phyloP scores from a whole-genome alignment of 352 stramenopile genomes.

The Globisporangium barbulae region DNA sequence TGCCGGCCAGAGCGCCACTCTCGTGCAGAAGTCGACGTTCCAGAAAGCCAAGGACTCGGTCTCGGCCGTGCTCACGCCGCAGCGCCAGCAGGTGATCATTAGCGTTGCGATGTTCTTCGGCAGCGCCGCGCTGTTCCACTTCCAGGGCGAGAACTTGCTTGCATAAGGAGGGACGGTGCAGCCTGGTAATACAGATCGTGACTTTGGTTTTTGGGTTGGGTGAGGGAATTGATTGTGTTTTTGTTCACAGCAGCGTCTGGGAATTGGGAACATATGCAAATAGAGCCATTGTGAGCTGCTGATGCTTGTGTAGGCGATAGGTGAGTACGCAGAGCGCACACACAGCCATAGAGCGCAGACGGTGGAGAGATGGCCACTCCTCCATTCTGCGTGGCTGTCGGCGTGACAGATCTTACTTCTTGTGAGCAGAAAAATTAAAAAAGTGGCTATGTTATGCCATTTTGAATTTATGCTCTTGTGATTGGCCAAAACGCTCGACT shows the following conservation, averaged over 20 bases:
- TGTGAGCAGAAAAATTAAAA: too few species aligned
- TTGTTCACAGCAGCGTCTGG: background rate
- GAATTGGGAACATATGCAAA: background rate
- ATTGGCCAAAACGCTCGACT: background rate
- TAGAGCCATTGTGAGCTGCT: background rate
- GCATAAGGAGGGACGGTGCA: conserved; percentile 26
- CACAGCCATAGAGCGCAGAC: too few species aligned
- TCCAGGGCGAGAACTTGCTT: conserved; percentile 81
- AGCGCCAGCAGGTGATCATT: conserved; percentile 70
- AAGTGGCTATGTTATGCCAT: too few species aligned
- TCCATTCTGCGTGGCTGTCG: too few species aligned
- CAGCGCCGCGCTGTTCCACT: conserved; percentile 76
- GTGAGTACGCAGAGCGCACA: too few species aligned
- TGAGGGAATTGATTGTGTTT: background rate
- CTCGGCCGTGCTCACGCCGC: conserved; percentile 56
- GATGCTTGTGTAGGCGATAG: background rate
- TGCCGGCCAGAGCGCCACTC: conserved; percentile 23
- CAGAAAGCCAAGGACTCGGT: conserved; percentile 64
- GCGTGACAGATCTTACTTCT: too few species aligned
- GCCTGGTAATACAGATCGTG: conserved; percentile 2
- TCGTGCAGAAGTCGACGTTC: conserved; percentile 58
- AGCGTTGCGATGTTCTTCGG: conserved; percentile 77
- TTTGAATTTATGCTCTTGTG: background rate
- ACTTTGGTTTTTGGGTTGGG: background rate
- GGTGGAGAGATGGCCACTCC: too few species aligned